Evolutionary conservation across 768 basidiomycete species (phyloP).

Genomic region (Lactarius evosmus): DNA sequence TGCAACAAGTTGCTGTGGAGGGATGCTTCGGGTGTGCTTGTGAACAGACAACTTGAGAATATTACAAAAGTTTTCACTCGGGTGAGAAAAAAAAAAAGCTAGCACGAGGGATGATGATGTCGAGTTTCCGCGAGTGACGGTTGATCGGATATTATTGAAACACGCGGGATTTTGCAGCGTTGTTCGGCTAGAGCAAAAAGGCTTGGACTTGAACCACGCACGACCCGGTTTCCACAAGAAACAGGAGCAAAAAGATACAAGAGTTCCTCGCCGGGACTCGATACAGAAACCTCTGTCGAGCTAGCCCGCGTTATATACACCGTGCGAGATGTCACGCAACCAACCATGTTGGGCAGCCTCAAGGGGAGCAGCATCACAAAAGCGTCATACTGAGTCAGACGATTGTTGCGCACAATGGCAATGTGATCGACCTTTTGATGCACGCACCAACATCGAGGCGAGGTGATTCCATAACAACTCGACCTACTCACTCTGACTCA

Average conservation of each 20-base stretch:
- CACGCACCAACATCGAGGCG: constrained; percentile 13
- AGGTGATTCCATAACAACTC: background rate
- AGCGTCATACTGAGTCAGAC: constrained; percentile 17
- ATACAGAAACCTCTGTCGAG: background rate
- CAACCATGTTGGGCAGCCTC: background rate
- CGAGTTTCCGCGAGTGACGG: background rate
- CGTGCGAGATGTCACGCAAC: background rate
- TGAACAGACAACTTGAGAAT: background rate
- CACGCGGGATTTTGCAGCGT: background rate
- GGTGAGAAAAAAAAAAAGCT: background rate
- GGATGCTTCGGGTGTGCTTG: background rate
- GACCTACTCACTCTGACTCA: background rate
- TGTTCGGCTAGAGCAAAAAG: background rate
- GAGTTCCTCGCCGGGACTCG: background rate
- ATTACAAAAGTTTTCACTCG: constrained; percentile 1
- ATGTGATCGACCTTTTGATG: constrained; percentile 5
- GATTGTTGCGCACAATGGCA: background rate
- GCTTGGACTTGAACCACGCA: constrained; percentile 1
- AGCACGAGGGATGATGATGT: background rate
- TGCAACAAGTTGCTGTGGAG: constrained; percentile 1
- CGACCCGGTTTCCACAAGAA: background rate
- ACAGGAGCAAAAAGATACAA: background rate
- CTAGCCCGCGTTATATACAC: constrained; percentile 10
- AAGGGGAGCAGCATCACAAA: background rate
- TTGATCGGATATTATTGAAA: background rate